Evolutionary conservation across 1,284 basidiomycete genomes (phyloP).

Genomic region (Xerocomus minutiporus): DNA sequence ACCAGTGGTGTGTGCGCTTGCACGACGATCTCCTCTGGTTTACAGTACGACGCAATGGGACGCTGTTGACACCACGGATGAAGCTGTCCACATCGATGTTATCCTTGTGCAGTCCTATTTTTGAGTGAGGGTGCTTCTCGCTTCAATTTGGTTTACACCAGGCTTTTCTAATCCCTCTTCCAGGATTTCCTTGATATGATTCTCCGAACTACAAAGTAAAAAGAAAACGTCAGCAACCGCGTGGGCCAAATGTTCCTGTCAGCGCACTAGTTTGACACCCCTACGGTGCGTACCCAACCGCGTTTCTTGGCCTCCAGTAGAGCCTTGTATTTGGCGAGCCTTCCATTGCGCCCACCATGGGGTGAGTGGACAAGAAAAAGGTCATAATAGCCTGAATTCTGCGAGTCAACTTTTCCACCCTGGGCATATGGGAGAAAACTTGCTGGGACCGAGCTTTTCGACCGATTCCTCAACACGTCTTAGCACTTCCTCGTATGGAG

Average conservation of each 20-base stretch:
- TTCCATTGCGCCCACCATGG: conserved; percentile 38
- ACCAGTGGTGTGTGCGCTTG: conserved; percentile 51
- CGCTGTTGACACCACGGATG: conserved; percentile 55
- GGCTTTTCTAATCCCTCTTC: conserved; percentile 38
- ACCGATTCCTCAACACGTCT: conserved; percentile 38
- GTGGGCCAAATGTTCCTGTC: not conserved
- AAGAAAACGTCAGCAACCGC: not conserved
- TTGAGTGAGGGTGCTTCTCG: conserved; percentile 5
- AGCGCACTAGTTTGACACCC: conserved; percentile 61
- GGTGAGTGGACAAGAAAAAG: conserved; percentile 59
- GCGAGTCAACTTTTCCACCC: not conserved
- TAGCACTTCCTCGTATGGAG: conserved; percentile 36
- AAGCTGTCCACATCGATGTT: conserved; percentile 28
- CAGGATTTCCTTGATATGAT: conserved; percentile 45
- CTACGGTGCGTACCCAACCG: conserved; percentile 52
- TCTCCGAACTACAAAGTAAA: conserved; percentile 20
- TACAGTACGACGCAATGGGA: conserved; percentile 49
- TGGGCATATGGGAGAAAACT: conserved; percentile 1
- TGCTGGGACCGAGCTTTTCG: conserved; percentile 34
- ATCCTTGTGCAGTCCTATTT: not conserved
- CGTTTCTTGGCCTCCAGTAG: conserved; percentile 42
- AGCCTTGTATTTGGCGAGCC: conserved; percentile 44
- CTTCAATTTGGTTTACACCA: conserved; percentile 53
- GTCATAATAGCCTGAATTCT: conserved; percentile 48
- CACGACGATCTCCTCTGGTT: conserved; percentile 42